These are phyloP conservation scores for Trichomonascaceae sp. DNA, from an alignment of 1,139 yeast species.

Conservation along the genomic window DNA sequence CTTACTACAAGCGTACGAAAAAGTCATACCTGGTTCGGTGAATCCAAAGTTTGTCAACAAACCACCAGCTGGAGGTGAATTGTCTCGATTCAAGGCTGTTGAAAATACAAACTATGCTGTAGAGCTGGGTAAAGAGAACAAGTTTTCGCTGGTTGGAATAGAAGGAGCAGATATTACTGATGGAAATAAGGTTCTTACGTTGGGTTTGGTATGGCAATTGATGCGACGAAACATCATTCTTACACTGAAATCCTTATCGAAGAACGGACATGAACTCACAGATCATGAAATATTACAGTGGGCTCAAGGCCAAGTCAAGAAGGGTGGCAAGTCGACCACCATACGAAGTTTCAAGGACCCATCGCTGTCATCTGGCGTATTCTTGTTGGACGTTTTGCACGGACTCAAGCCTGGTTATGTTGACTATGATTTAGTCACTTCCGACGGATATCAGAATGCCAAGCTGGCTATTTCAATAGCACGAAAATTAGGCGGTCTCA, in stretches of 20 bases:
- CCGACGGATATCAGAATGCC: slow-evolving; percentile 92
- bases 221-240: slow-evolving; percentile 93
- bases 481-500: slow-evolving; percentile 94
- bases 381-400: slow-evolving; percentile 80
- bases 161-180: slow-evolving; percentile 98
- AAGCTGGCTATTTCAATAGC: slow-evolving; percentile 96
- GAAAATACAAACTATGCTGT: slow-evolving; percentile 97
- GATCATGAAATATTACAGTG: slow-evolving; percentile 86
- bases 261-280: slow-evolving; percentile 65
- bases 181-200: slow-evolving; percentile 80
- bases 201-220: slow-evolving; percentile 98
- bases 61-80: slow-evolving; percentile 67
- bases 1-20: slow-evolving; percentile 87
- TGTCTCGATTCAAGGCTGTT: slow-evolving; percentile 87
- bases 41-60: slow-evolving; percentile 76
- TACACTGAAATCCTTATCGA: slow-evolving; percentile 68
- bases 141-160: slow-evolving; percentile 91
- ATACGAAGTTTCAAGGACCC: slow-evolving; percentile 84
- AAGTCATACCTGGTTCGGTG: slow-evolving; percentile 91
- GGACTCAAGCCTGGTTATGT: slow-evolving; percentile 97
- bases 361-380: slow-evolving; percentile 67
- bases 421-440: slow-evolving; percentile 83
- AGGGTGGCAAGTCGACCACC: slow-evolving; percentile 68
- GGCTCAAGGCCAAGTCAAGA: slow-evolving; percentile 81
- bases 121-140: slow-evolving; percentile 86